Evolutionary conservation across 2,329 filamentous ascomycete species (phyloP), one percentile per base, ranked within the genome.

Genomic region (Aspergillus niger): DNA sequence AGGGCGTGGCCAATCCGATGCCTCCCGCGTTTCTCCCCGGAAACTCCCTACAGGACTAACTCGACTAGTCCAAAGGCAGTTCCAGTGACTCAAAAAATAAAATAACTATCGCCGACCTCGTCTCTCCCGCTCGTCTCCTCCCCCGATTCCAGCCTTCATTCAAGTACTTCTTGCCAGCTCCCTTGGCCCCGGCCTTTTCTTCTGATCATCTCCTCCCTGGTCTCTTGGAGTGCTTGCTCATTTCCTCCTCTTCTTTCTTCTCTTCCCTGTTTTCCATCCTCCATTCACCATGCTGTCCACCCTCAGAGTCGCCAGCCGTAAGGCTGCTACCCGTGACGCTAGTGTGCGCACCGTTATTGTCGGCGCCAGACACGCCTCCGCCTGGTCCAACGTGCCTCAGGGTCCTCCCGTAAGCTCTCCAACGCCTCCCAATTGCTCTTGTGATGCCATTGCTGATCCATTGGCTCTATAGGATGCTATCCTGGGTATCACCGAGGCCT

Each of bases 321-420:
- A 72, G 65, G 74, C 75, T 72, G 75, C 69, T 60, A 68, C 71
- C 67, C 75, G 73, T 66, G 71, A 79, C 67, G 73, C 74, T 63
- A 71, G 70, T 66, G 61, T 76, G 69, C 76, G 77, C 66, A 69
- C 72, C 60, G 67, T 77, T 24, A 61, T 76, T 60, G 70, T 74
- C 61, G 80, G 80, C 68, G 76, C 81, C 66, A 82, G 86, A 74
- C 85, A 88, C 71, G 88, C 86, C 69, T 97, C 92, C 63, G 91
- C 90, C 69, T 98, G 94, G 93, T 87, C 91, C 74, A 90, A 91
- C 73, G 92, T 98, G 58, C 89, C 91, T 69, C 91, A 97, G 81
- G 94, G 94, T 66, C 94, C 94, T 86, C 93, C 94, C 76, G 92
- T 95, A 87, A 80, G 90, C 86, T 65, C 63, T 38, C 39, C 32